Percentiles rank a stretch among this genome's conserved stretches.
Conservation (phyloP, 192 early-diverging fungal genomes). For the Entomortierella chlamydospora region DNA sequence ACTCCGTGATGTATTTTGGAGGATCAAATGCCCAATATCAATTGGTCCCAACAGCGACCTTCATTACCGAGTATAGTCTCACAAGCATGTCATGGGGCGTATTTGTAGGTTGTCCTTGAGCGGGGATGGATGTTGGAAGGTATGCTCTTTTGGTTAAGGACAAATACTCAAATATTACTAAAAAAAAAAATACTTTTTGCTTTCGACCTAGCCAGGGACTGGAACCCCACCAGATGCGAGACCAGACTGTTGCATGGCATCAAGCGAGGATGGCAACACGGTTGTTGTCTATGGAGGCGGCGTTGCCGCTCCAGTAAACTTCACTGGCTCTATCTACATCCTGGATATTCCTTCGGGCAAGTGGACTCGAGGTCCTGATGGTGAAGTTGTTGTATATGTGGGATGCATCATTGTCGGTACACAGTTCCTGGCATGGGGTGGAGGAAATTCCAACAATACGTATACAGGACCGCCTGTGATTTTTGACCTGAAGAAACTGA, state of each 20-base stretch:
- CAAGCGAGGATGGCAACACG: conserved; percentile 16
- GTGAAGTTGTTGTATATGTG: conserved; percentile 5
- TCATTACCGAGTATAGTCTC: background rate
- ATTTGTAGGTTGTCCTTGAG: background rate
- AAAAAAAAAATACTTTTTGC: too few species aligned
- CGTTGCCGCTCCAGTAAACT: background rate
- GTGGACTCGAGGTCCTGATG: conserved; percentile 22
- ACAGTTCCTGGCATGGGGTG: conserved; percentile 36
- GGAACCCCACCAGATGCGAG: background rate
- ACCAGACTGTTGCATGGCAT: conserved; percentile 14
- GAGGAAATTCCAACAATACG: background rate
- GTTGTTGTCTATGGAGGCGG: conserved; percentile 23
- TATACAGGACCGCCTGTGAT: conserved; percentile 15
- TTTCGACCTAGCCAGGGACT: too few species aligned
- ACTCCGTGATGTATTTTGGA: conserved; percentile 31
- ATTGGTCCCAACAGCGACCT: background rate
- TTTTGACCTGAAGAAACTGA: conserved; percentile 3
- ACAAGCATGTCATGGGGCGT: background rate
- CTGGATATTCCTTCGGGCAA: conserved; percentile 1
- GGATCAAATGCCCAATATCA: background rate
- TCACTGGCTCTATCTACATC: background rate
- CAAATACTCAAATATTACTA: too few species aligned
- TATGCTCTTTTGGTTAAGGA: too few species aligned
- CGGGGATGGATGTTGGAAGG: too few species aligned
- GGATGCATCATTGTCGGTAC: conserved; percentile 23